A percentile compares a stretch with the other conserved stretches of the same genome.
phyloP scores from a whole-genome alignment of 1,284 basidiomycete species.

The Apiotrichum mycotoxinovorans region DNA sequence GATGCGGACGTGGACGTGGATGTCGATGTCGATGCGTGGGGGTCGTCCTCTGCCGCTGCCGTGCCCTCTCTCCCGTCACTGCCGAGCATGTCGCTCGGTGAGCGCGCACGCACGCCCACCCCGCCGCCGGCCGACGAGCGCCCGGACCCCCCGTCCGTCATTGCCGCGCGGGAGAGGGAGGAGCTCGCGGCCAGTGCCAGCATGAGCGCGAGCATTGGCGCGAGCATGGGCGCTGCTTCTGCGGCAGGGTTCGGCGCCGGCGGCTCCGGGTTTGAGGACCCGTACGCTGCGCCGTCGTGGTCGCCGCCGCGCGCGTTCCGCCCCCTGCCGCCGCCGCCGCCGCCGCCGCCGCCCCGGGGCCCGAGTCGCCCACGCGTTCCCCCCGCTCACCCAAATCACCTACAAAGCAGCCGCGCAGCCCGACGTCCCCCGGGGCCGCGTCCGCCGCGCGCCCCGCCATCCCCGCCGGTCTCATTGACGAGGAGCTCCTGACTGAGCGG shows the following conservation, averaged over 20 bases:
- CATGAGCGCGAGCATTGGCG: no score
- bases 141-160: constrained; percentile 43
- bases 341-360: background rate
- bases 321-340: background rate
- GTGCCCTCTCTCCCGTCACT: background rate
- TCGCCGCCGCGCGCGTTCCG: background rate
- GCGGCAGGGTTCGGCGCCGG: background rate
- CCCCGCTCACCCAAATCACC: no score
- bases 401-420: background rate
- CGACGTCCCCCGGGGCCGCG: background rate
- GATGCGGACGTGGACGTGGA: no score
- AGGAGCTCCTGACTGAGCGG: constrained; percentile 42
- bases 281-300: background rate
- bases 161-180: constrained; percentile 40
- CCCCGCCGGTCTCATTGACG: constrained; percentile 34
- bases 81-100: background rate
- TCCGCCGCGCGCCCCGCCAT: constrained; percentile 7
- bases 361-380: background rate
- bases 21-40: constrained; percentile 10
- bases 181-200: constrained; percentile 7
- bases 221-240: background rate
- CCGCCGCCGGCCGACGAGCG: background rate
- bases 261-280: constrained; percentile 1
- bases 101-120: background rate
- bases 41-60: background rate